Evolutionary conservation across 75 land plant genomes (phyloP), one percentile per base, ranked within the genome.

Genomic region (Larix kaempferi): DNA sequence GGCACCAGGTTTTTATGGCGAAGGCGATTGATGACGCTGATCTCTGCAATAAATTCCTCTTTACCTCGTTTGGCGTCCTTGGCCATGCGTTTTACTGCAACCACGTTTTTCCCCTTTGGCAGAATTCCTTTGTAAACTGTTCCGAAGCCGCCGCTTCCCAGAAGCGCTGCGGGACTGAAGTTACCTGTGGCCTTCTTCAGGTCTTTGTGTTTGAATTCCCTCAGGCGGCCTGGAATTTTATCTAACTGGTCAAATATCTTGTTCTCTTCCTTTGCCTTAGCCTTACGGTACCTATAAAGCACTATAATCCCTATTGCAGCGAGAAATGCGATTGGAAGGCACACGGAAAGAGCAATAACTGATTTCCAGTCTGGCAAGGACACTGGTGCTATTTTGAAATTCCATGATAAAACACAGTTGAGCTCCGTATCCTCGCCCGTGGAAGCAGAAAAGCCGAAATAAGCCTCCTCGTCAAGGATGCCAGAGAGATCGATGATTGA

Each of bases 1-100:
- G 73, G 84, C 62, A 84, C 86, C n/a, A 84, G 59, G 73, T 84
- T 84, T 15, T 80, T 80, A 56, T 84, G 86, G 14, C 84, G 80
- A 44, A 84, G 79, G 15, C 62, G 22, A 26, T 59, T 59, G 58
- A 84, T 84, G 25, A 84, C 78, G 26, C 85, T 78, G 29, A 84
- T 64, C 73, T 84, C 86, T 2, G 86, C 52, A 3, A 84, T 39
- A 37, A 84, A 82, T 59, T 84, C 86, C 2, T 52, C 25, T 63
- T 55, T 63, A 11, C 86, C 84, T 56, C 78, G 82, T n/a, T 71
- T 69, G 37, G 84, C 52, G 26, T 69, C 69, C 14, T 73, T 79
- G 6, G 56, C 5, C n/a, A 73, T 55, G 35, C 74, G 57, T 66
- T 84, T 84, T 37, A 84, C 74, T 1, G 86, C 86, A 14, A 84